Evolutionary conservation across 495 filamentous ascomycete genomes (phyloP).

Genomic region (Haplographium delicatum): DNA sequence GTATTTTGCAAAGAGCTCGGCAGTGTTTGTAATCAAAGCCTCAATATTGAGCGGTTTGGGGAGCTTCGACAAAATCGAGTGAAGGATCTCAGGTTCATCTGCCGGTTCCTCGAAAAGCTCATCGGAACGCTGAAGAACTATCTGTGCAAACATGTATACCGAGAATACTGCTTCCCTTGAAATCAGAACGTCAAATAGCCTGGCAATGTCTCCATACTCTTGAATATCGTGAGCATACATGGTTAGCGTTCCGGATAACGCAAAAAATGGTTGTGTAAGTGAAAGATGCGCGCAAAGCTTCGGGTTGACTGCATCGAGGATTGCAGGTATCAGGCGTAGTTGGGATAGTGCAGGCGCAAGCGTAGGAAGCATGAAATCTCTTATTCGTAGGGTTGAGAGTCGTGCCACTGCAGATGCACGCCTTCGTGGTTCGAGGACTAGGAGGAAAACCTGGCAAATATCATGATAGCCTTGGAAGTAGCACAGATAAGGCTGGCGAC

Average conservation of each 20-base stretch:
- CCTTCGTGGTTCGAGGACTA: conserved; percentile 65
- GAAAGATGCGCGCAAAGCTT: conserved; percentile 66
- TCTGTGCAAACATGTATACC: conserved; percentile 87
- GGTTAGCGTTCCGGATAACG: conserved; percentile 81
- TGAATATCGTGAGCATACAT: conserved; percentile 95
- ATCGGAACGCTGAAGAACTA: conserved; percentile 69
- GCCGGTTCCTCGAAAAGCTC: conserved; percentile 76
- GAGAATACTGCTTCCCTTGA: conserved; percentile 79
- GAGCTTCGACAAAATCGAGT: conserved; percentile 81
- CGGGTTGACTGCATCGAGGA: conserved; percentile 65
- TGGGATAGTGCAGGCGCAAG: conserved; percentile 77
- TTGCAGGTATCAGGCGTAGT: conserved; percentile 75
- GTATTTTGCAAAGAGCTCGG: conserved; percentile 52
- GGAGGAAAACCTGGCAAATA: conserved; percentile 92
- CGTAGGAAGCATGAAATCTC: conserved; percentile 95
- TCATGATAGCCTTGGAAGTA: conserved; percentile 99
- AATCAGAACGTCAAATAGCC: conserved; percentile 86
- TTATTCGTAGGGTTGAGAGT: conserved; percentile 81
- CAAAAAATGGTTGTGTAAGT: conserved; percentile 81
- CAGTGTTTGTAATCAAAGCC: conserved; percentile 59
- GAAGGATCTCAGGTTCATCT: conserved; percentile 92
- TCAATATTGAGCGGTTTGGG: conserved; percentile 83
- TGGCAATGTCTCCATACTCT: conserved; percentile 77
- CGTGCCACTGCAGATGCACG: conserved; percentile 58
- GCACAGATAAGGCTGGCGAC: conserved; percentile 77